A percentile compares a stretch with the other conserved stretches of the same genome.
phyloP scores from a whole-genome alignment of 768 basidiomycete species.

The Brasilioporus rufonigricans region DNA sequence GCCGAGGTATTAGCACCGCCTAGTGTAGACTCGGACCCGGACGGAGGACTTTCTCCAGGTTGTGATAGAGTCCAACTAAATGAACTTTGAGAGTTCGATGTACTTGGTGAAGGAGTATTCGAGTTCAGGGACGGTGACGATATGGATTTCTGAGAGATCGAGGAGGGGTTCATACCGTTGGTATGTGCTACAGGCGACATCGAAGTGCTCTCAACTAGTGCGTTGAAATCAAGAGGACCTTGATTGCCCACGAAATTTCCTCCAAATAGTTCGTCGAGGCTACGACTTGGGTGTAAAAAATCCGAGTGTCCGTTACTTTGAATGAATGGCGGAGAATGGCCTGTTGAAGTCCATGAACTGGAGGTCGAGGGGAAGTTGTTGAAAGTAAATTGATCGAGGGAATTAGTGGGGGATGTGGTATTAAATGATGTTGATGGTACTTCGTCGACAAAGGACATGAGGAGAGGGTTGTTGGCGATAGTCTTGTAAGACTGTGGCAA shows the following conservation, averaged over 20 bases:
- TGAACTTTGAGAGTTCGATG: constrained; percentile 24
- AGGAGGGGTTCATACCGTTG: constrained; percentile 20
- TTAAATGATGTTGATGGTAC: constrained; percentile 26
- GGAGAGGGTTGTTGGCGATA: constrained; percentile 80
- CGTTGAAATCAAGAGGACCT: constrained; percentile 33
- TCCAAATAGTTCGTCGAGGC: constrained; percentile 48
- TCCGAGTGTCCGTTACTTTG: constrained; percentile 23
- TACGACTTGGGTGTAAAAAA: constrained; percentile 24
- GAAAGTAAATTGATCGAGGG: constrained; percentile 44
- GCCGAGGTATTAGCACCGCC: constrained; percentile 29
- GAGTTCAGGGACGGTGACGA: constrained; percentile 19
- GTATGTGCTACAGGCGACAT: constrained; percentile 49
- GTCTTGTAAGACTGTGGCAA: constrained; percentile 62
- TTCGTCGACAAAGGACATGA: constrained; percentile 78
- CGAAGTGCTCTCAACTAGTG: constrained; percentile 32
- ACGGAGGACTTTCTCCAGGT: constrained; percentile 32
- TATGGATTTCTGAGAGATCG: constrained; percentile 15
- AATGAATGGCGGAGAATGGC: constrained; percentile 16
- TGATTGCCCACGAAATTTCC: constrained; percentile 35
- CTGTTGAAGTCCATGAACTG: constrained; percentile 19
- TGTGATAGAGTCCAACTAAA: constrained; percentile 30
- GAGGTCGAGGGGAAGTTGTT: constrained; percentile 40
- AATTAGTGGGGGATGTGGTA: constrained; percentile 16
- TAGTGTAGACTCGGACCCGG: constrained; percentile 35
- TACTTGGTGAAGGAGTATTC: constrained; percentile 26